Evolutionary conservation across 352 stramenopile genomes (phyloP), one percentile per base, ranked within the genome.

Genomic region (Phytophthora sansomeana): DNA sequence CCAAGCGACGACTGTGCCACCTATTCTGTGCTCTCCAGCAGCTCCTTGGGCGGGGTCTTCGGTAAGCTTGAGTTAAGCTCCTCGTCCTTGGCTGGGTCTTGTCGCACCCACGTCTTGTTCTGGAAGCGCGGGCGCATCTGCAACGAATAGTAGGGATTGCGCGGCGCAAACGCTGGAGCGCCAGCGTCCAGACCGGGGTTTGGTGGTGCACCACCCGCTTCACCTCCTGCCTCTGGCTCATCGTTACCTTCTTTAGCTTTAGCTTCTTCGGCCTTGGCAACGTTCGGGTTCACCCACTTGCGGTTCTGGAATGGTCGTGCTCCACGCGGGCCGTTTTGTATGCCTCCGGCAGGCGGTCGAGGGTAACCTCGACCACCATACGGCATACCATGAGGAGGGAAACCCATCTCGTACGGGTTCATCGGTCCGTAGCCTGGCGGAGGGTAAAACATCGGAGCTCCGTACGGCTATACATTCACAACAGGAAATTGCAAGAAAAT

Each of bases 101-200:
- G 83, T 59, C 87, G 82, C 42, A 96, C 85, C 87, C 87, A 96
- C 7, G 85, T 94, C 75, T 92, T 93, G 79, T 96, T 96, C 67
- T 96, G 87, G 69, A 96, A 96, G 13, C 83, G 81, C 14, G 87
- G 87, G 2, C 87, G 83, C 80, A 91, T 91, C 50, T 91, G 82
- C 50, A 78, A 81, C 26, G 75, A 67, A 71, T 74, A 90, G 74
- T 81, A 92, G 46, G 81, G 81, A 67, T 90, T 91, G 29, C 82
- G 80, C 6, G 86, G 82, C 46, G 76, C 65, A 61, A 81, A 91
- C 1, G 72, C 35, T 28, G 66, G 64, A 0, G 82, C 67, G 11
- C 62, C 59, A 13, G 80, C 14, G 51, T 87, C 85, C 54, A 82
- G 14, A 4, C 38, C 48, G 5, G 61, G 11, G 36, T 61, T 75